Evolutionary conservation across 139 green algal species (phyloP), one percentile per base, ranked within the genome.

Genomic region (Chlorella sp.): DNA sequence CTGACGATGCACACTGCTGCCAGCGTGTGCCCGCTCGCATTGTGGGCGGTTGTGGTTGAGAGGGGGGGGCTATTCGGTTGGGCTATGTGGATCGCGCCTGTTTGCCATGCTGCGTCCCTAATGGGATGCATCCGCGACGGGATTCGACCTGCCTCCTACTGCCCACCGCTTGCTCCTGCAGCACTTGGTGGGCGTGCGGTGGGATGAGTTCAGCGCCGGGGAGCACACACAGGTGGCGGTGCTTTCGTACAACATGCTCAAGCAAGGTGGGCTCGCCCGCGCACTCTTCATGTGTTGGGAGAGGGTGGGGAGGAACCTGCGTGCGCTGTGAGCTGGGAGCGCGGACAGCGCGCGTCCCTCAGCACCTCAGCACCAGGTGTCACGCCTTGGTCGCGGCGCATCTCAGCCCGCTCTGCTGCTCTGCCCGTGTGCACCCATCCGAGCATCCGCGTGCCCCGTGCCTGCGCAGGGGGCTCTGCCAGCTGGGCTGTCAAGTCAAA

Each of bases 401-500:
- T 12, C 19, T 23, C 27, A 36, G 25, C 19, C 12, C 25, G 12
- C n/a, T 12, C 56, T 64, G 1, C 56, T 19, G 25, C 21, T 35
- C 56, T 1, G 19, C 21, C 56, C 25, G 27, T 27, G 56, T 64
- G 56, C 56, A 17, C 11, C 55, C 21, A 36, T 62, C 17, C 2
- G 17, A 14, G 55, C 55, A 62, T 15, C 70, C 40, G 8, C 36
- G 27, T 66, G 19, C 33, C 35, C 40, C 21, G 8, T 65, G 15
- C 11, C 21, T 46, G 61, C 61, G 74, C 78, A 83, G 80, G 76
- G 19, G 58, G 51, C 4, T 36, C 51, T 3, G 56, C 38, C 25
- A 60, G 35, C 0, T 93, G 85, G 83, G 80, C 89, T 3, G 74
- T 94, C 5, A 86, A 89, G 23, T 86, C 69, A 65, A 95, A 95